Base-by-base conservation (phyloP, 2,329 filamentous ascomycete genomes). In the Exserohilum turcica region DNA sequence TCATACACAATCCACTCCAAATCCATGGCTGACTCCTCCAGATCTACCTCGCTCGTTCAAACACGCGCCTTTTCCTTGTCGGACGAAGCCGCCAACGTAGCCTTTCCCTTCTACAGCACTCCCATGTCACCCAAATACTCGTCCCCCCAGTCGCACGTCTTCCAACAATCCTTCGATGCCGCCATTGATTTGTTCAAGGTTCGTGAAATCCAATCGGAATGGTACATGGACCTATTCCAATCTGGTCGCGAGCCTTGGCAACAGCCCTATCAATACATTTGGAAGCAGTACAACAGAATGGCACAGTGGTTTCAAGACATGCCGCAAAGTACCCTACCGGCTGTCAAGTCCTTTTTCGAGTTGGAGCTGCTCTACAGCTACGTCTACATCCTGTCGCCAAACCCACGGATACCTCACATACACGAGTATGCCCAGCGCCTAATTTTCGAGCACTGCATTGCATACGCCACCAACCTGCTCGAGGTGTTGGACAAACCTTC, bases 11-110 rank as follows among this genome's bases (percentile, higher is more conserved):
- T 9, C 27, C 13, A 7, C 18, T 16, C n/a, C 3, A 2, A 5
- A 27, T 36, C 24, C 27, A 19, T 27, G 13, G 6, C 51, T 54
- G 38, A 54, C 3, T 12, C 2, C 8, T 24, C 5, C 47, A 92
- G 91, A 67, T 87, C 90, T 9, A 92, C 95, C 39, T 96, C 92
- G 63, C 89, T 96, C 79, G 90, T 93, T 4, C 86, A 95, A 61
- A 90, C 90, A 9, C 83, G 91, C 29, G 88, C 92, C 0, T 97
- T 97, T 72, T 96, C 93, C 0, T 97, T 97, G 69, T 93, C 91
- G 0, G 93, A 97, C 69, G 91, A 93, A 50, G 89, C 92, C 5
- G 84, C 90, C 21, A 88, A 90, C 60, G 92, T 97, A 27, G 84
- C 84, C n/a, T 84, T 92, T 57, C 91, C 92, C 1, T 82, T 83